Conservation (phyloP, 768 basidiomycete species). For the Termitomyces sp. region DNA sequence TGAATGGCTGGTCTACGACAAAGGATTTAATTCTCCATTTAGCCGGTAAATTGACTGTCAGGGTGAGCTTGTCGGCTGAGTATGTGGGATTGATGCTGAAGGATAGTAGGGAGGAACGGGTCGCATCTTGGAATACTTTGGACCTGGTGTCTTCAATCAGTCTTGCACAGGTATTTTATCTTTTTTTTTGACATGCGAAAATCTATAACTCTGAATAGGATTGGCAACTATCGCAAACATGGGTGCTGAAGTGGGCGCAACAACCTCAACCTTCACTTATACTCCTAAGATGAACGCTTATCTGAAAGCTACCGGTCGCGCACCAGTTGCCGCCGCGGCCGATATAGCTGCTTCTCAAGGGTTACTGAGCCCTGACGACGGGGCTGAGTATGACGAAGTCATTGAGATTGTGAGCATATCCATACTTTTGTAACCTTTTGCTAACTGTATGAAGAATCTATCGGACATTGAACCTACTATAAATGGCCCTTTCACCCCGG, state of each 20-base stretch:
- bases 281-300: conserved; percentile 86
- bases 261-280: conserved; percentile 97
- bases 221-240: conserved; percentile 97
- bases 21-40: conserved; percentile 96
- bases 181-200: background rate
- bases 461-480: conserved; percentile 87
- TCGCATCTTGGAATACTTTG: conserved; percentile 94
- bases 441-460: conserved; percentile 53
- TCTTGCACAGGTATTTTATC: conserved; percentile 78
- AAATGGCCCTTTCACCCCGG: conserved; percentile 98
- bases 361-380: conserved; percentile 79
- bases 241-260: conserved; percentile 99
- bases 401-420: conserved; percentile 77
- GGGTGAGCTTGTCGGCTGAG: conserved; percentile 44
- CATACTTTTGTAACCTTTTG: background rate
- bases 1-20: conserved; percentile 89
- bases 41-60: conserved; percentile 90
- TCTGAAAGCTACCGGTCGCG: conserved; percentile 84
- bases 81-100: background rate
- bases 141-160: conserved; percentile 81
- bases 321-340: conserved; percentile 80
- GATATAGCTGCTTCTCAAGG: conserved; percentile 76
- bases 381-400: conserved; percentile 90
- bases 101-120: conserved; percentile 84
- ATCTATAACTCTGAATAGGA: conserved; percentile 33